Conservation (phyloP, 2,329 filamentous ascomycete genomes). For the Fusarium subtropicale region DNA sequence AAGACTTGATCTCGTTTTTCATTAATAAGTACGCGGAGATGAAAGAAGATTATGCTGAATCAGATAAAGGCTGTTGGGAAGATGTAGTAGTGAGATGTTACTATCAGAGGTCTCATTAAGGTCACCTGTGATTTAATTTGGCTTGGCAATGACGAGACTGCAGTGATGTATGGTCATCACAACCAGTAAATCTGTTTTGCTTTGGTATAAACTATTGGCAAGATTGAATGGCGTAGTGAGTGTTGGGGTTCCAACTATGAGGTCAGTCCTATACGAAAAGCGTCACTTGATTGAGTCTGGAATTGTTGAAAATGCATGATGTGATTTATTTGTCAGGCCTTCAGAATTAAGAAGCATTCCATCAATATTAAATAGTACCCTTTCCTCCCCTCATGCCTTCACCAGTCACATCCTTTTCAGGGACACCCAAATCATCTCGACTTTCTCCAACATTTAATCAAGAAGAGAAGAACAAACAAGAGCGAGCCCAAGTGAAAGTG, state of each 20-base stretch:
- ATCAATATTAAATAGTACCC: not conserved
- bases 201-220: not conserved
- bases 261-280: not conserved
- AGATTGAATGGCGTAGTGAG: not conserved
- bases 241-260: not conserved
- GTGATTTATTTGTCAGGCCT: not conserved
- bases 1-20: not conserved
- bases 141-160: not conserved
- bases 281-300: not conserved
- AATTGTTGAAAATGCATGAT: not conserved
- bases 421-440: not conserved
- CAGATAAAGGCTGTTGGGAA: not conserved
- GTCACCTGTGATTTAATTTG: not conserved
- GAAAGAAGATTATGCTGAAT: not conserved
- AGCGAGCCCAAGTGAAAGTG: not conserved
- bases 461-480: slow-evolving; percentile 1
- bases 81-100: not conserved
- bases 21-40: not conserved
- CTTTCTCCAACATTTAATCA: not conserved
- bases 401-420: not conserved
- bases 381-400: not conserved
- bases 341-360: not conserved
- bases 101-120: not conserved
- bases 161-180: not conserved
- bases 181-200: not conserved